These are phyloP conservation scores for Trichoderma sp. DNA, from an alignment of 2,329 filamentous ascomycete genomes.

Conservation along the genomic window DNA sequence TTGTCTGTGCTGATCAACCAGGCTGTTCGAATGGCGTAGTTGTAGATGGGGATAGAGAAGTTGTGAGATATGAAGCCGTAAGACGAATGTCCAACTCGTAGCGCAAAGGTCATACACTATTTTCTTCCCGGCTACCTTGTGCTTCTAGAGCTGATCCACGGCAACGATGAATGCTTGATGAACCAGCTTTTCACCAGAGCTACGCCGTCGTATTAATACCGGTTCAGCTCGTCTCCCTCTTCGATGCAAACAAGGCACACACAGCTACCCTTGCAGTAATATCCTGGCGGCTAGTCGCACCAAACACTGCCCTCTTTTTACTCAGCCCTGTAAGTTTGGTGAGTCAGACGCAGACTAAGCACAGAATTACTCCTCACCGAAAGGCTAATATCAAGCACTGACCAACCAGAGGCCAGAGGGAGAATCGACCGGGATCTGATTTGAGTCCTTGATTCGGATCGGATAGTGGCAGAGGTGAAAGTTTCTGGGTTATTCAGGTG, in stretches of 20 bases:
- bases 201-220: neutral
- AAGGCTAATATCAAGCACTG: neutral
- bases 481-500: neutral
- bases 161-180: neutral
- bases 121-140: neutral
- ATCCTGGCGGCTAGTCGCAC: neutral
- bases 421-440: neutral
- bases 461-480: neutral
- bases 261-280: neutral
- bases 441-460: neutral
- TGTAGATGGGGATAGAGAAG: neutral
- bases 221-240: neutral
- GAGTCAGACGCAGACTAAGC: conserved; percentile 18
- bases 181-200: neutral
- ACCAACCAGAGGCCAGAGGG: neutral
- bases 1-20: neutral
- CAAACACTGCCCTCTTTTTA: conserved; percentile 15
- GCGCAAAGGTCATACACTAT: neutral
- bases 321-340: conserved; percentile 16
- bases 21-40: neutral
- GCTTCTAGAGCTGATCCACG: neutral
- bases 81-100: neutral
- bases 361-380: conserved; percentile 19
- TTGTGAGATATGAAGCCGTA: neutral
- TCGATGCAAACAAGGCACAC: conserved; percentile 9